Evolutionary conservation across 768 basidiomycete genomes (phyloP), one percentile per base, ranked within the genome.

Genomic region (Serendipita vermifera): DNA sequence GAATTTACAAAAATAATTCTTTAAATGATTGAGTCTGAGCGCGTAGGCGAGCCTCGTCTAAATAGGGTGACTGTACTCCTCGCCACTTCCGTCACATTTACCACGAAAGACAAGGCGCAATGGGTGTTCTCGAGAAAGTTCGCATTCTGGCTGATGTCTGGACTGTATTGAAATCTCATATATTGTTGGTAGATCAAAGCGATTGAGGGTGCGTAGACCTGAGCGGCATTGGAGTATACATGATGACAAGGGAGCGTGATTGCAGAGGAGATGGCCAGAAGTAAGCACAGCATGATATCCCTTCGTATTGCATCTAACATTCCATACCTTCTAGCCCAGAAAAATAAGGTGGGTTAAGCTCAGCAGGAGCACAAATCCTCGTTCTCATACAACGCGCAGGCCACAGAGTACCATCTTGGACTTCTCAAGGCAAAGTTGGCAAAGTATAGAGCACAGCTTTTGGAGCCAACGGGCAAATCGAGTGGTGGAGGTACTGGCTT

Each of bases 211-310:
- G 67, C 71, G 85, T 61, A 43, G 54, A 20, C 54, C 6, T 11
- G n/a, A 27, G 48, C 29, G 9, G 26, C 29, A 6, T 32, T 22
- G 27, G 36, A 43, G 13, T 35, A 35, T 40, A 15, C 17, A 17
- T 58, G n/a, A n/a, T n/a, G n/a, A n/a, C n/a, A n/a, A n/a, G n/a
- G n/a, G 27, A 5, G 27, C 35, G 38, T 22, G 17, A 22, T 54
- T 54, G 20, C 65, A 92, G 89, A 91, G 81, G 93, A 97, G 79
- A 96, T 98, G 93, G 84, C 88, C 61, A 79, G 91, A 71, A 97
- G 91, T 90, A 68, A 74, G 85, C 75, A 1, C 22, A 29, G 48
- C 33, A 32, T 61, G 46, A 41, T 5, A 38, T 20, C 29, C 5
- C 46, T n/a, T 51, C 5, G 11, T 51, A 9, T 24, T n/a, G 46